Evolutionary conservation across 179 eudicot species (phyloP), one percentile per base, ranked within the genome.

Genomic region (Amaranthus tricolor): DNA sequence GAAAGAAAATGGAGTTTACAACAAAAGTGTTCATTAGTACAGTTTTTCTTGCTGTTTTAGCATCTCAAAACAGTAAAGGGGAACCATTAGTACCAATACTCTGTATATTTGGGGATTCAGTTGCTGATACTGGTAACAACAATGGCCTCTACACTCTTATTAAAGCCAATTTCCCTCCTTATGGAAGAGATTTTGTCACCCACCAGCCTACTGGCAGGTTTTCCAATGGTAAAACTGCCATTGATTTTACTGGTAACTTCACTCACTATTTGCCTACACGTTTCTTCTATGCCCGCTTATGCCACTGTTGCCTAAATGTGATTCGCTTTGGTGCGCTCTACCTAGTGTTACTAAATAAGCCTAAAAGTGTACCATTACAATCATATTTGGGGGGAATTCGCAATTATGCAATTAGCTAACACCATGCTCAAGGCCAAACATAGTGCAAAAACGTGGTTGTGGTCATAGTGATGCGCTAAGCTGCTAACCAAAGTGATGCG

Each of bases 111-210:
- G 97, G 97, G 1, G 97, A 91, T 77, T 91, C 97, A 3, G 85
- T 84, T 3, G 85, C 77, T 43, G 97, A 89, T 79, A 87, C 80
- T 0, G 97, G 97, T 20, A 91, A 91, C 77, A 91, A 89, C 84
- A 91, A 91, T 82, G 62, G 82, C 11, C 85, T 91, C 17, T 69
- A 75, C 76, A 91, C 97, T 19, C 55, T 91, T 49, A 81, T 91
- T 68, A 91, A 88, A 74, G 85, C 97, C 7, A 87, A 91, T 70
- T 89, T 88, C 82, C 89, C 89, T 52, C 97, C 97, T 77, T 91
- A 91, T 77, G 94, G 97, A 5, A 85, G 97, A 83, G 97, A 91
- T 74, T 91, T 88, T 62, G 74, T 70, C 62, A 79, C 62, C 15
- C 92, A 89, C 74, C 74, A 61, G 55, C 87, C 88, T 47, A 91